A percentile compares a stretch with the other conserved stretches of the same genome.
phyloP scores from a whole-genome alignment of 2,329 filamentous ascomycete genomes.

The Fusarium coicis region DNA sequence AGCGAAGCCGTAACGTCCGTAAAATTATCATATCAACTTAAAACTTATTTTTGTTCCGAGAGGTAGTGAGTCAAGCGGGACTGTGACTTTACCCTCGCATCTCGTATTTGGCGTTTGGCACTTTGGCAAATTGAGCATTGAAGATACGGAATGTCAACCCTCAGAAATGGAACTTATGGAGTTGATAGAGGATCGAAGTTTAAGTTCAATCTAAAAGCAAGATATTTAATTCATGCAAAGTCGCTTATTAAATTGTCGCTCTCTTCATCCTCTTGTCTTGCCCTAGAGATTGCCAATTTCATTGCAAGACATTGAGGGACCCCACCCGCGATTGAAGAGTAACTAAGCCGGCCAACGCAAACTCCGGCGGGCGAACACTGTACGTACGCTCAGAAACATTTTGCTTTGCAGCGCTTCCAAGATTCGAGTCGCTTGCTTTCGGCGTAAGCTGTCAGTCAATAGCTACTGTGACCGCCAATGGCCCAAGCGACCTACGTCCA shows the following conservation, averaged over 20 bases:
- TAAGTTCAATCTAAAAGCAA: rapidly evolving
- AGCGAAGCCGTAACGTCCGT: rapidly evolving
- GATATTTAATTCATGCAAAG: neutral
- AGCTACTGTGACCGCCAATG: rapidly evolving
- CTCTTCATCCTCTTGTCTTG: neutral
- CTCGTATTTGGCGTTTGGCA: rapidly evolving
- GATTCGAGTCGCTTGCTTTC: rapidly evolving
- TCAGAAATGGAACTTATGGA: neutral
- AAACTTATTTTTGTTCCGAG: rapidly evolving
- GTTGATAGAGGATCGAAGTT: rapidly evolving
- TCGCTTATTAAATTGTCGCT: neutral
- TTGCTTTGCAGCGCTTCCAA: neutral
- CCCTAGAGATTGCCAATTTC: neutral
- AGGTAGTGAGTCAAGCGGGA: rapidly evolving
- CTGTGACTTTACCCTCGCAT: too few species aligned
- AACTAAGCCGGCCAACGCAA: neutral
- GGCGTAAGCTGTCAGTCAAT: rapidly evolving
- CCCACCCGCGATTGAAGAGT: too few species aligned
- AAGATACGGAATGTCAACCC: neutral
- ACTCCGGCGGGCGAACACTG: neutral
- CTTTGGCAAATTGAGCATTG: rapidly evolving
- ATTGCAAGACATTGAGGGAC: neutral
- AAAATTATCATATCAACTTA: rapidly evolving
- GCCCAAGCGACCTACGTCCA: rapidly evolving
- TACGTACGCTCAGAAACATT: rapidly evolving